Evolutionary conservation across 768 basidiomycete species (phyloP).

Genomic region (Mycena vitilis): DNA sequence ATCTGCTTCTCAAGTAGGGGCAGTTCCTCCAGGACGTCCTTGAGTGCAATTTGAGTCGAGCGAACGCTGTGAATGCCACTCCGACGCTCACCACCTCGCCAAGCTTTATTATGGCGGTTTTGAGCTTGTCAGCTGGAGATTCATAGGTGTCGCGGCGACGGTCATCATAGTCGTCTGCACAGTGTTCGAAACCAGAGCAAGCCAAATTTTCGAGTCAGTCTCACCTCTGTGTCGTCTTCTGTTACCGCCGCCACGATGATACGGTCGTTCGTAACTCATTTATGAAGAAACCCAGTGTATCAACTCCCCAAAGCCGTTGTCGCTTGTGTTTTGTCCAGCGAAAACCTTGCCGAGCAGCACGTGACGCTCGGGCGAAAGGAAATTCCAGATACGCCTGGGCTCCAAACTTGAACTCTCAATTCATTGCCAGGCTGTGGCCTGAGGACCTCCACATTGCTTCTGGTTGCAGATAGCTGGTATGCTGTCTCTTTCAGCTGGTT

Average conservation of each 20-base stretch:
- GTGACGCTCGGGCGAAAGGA: neutral
- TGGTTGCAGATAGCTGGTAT: constrained; percentile 31
- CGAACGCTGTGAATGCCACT: neutral
- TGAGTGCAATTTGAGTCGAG: constrained; percentile 26
- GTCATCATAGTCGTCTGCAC: constrained; percentile 76
- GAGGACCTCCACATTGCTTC: neutral
- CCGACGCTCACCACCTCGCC: constrained; percentile 80
- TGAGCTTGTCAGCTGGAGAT: constrained; percentile 79
- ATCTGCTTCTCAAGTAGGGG: constrained; percentile 74
- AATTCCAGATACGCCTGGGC: neutral
- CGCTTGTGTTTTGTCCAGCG: constrained; percentile 16
- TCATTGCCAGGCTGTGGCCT: constrained; percentile 22
- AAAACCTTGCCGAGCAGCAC: constrained; percentile 7
- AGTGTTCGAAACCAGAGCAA: constrained; percentile 35
- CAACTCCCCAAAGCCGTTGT: constrained; percentile 34
- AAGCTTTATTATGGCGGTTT: constrained; percentile 73
- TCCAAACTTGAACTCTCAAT: neutral
- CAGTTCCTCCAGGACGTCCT: constrained; percentile 82
- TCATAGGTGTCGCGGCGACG: constrained; percentile 73
- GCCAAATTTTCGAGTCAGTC: constrained; percentile 42
- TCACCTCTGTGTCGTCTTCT: constrained; percentile 68
- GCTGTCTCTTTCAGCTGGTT: neutral
- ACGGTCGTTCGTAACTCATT: constrained; percentile 71
- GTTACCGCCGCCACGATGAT: constrained; percentile 57
- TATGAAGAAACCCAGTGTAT: constrained; percentile 39